Percentiles rank a stretch among this genome's conserved stretches.
Evolutionary conservation across 176 grass and related monocot genomes (phyloP).

Genomic region (Lolium rigidum): DNA sequence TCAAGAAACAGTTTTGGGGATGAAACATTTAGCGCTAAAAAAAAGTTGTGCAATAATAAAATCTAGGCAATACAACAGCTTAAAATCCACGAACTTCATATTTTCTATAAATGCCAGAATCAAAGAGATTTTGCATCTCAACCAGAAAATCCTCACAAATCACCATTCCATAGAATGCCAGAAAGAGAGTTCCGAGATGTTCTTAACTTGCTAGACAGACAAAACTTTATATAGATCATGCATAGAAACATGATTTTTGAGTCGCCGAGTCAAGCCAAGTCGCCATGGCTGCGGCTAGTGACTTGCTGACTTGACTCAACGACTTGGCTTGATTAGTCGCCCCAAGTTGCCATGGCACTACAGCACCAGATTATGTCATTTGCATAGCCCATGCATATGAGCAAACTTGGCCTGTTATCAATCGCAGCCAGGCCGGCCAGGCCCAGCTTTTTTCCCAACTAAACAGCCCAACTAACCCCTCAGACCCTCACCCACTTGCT

Average conservation of each 20-base stretch:
- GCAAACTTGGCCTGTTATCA: no score
- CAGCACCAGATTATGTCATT: no score
- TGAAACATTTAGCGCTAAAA: constrained; percentile 12
- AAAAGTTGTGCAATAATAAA: background rate
- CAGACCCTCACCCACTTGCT: no score
- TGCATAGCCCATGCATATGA: no score
- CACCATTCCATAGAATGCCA: constrained; percentile 4
- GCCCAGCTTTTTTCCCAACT: no score
- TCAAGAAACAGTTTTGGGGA: background rate
- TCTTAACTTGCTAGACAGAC: constrained; percentile 28
- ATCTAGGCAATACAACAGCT: constrained; percentile 22
- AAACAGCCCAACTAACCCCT: no score
- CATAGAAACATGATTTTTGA: constrained; percentile 1
- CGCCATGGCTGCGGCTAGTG: no score
- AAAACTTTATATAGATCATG: constrained; percentile 24
- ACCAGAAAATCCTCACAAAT: constrained; percentile 8
- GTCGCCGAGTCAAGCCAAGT: no score
- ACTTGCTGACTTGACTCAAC: no score
- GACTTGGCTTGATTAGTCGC: no score
- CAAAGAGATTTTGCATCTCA: constrained; percentile 30
- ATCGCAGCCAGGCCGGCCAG: no score
- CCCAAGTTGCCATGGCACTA: background rate
- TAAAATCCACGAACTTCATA: background rate
- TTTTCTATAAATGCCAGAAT: constrained; percentile 35
- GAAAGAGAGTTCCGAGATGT: background rate